These are phyloP conservation scores for Delitschia confertaspora DNA, from an alignment of 495 filamentous ascomycete genomes.

Conservation along the genomic window DNA sequence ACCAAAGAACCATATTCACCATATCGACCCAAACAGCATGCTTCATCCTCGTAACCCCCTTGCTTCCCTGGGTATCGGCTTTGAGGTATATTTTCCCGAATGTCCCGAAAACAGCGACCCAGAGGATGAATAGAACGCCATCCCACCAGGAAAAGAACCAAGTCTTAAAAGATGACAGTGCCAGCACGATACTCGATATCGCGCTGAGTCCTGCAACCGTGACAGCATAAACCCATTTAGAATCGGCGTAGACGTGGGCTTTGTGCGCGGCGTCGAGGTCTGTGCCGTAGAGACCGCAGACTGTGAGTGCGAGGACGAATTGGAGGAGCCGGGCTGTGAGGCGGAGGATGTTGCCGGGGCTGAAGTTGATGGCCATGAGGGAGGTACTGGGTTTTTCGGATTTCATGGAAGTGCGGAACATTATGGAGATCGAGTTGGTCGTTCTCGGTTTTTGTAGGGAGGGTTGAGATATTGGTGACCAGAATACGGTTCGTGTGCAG, in stretches of 20 bases:
- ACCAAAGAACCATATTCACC: constrained; percentile 62
- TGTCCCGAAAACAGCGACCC: constrained; percentile 70
- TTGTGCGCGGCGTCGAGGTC: constrained; percentile 56
- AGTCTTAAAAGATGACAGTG: constrained; percentile 52
- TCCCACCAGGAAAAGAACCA: constrained; percentile 59
- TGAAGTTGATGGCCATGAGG: background rate
- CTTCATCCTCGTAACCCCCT: constrained; percentile 63
- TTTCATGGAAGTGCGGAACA: constrained; percentile 10
- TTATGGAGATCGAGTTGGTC: constrained; percentile 1
- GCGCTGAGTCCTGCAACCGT: constrained; percentile 54
- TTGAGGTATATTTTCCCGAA: constrained; percentile 78
- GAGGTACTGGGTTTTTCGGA: constrained; percentile 3
- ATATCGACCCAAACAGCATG: constrained; percentile 81
- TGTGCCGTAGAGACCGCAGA: constrained; percentile 68
- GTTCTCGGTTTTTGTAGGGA: background rate
- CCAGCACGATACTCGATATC: constrained; percentile 51
- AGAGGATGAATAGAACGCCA: constrained; percentile 60
- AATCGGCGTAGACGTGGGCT: constrained; percentile 42
- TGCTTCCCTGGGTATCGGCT: constrained; percentile 51
- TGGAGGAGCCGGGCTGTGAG: constrained; percentile 57
- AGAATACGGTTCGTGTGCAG: no score
- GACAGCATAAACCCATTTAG: constrained; percentile 71
- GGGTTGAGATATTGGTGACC: background rate
- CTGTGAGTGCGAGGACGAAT: constrained; percentile 63
- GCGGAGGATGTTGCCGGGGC: constrained; percentile 27